Evolutionary conservation across 768 basidiomycete species (phyloP).

Genomic region (Xerocomellus chrysenteron): DNA sequence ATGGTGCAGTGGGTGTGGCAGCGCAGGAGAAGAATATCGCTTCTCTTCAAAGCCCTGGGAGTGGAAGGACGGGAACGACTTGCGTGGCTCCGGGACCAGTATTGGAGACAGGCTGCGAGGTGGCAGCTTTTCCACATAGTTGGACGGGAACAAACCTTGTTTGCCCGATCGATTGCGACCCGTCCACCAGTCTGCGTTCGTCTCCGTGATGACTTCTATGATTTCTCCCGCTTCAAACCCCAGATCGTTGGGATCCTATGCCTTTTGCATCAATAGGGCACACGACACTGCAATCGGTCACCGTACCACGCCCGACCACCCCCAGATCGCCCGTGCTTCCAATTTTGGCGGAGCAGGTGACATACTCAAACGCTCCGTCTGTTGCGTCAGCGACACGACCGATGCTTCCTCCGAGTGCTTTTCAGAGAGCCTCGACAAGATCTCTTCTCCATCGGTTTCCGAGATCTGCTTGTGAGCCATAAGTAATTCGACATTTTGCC

Average conservation of each 20-base stretch:
- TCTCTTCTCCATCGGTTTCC: constrained; percentile 37
- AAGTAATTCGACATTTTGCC: constrained; percentile 47
- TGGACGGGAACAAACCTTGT: constrained; percentile 76
- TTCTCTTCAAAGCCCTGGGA: constrained; percentile 10
- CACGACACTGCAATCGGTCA: neutral
- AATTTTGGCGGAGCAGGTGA: constrained; percentile 25
- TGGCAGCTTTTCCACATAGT: constrained; percentile 64
- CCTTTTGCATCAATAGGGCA: constrained; percentile 4
- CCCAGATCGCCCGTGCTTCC: constrained; percentile 32
- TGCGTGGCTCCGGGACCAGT: constrained; percentile 24
- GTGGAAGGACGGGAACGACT: constrained; percentile 8
- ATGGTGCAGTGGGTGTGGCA: constrained; percentile 15
- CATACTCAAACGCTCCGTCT: constrained; percentile 23
- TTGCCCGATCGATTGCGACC: constrained; percentile 59
- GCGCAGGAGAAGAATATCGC: constrained; percentile 18
- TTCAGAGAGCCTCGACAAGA: constrained; percentile 39
- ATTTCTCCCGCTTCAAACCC: constrained; percentile 72
- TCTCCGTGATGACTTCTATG: constrained; percentile 78
- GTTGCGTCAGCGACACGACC: constrained; percentile 21
- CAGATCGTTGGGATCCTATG: constrained; percentile 74
- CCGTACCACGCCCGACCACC: constrained; percentile 30
- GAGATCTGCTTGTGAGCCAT: constrained; percentile 42
- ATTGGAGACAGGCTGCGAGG: constrained; percentile 20
- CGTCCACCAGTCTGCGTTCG: constrained; percentile 90
- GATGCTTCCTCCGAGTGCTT: constrained; percentile 18